Percentiles rank a stretch among this genome's conserved stretches.
Conservation (phyloP, 163 green algal genomes). For the Trebouxia gelatinosa region DNA sequence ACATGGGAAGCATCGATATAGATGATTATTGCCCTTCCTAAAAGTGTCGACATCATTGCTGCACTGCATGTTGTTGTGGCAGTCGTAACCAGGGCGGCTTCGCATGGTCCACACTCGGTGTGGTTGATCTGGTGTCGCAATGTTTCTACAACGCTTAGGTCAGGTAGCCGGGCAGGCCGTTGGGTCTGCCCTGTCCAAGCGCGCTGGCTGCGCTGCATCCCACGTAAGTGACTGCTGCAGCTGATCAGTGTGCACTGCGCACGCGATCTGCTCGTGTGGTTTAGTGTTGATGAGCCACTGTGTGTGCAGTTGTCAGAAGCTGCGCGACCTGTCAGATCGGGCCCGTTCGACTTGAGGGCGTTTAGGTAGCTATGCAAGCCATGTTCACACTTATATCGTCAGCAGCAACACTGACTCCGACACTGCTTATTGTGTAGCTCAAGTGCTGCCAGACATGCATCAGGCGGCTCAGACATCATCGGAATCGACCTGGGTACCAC, state of each 20-base stretch:
- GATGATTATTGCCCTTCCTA: neutral
- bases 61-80: constrained; percentile 3
- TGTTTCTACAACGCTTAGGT: constrained; percentile 4
- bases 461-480: constrained; percentile 87
- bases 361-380: neutral
- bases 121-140: neutral
- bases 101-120: constrained; percentile 8
- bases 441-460: constrained; percentile 17
- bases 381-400: neutral
- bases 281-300: neutral
- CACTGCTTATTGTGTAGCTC: neutral
- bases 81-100: constrained; percentile 9
- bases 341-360: constrained; percentile 12
- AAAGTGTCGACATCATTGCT: constrained; percentile 16
- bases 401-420: neutral
- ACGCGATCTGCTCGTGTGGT: neutral
- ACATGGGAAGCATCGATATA: neutral
- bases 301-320: constrained; percentile 7
- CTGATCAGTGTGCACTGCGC: neutral
- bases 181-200: constrained; percentile 6
- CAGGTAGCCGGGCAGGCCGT: constrained; percentile 6
- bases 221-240: constrained; percentile 15
- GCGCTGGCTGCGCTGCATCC: constrained; percentile 5
- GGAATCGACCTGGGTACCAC: constrained; percentile 99
- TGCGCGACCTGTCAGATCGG: neutral